These are phyloP conservation scores for Effrenium voratum DNA, from an alignment of 73 alveolate genomes.

Conservation along the genomic window DNA sequence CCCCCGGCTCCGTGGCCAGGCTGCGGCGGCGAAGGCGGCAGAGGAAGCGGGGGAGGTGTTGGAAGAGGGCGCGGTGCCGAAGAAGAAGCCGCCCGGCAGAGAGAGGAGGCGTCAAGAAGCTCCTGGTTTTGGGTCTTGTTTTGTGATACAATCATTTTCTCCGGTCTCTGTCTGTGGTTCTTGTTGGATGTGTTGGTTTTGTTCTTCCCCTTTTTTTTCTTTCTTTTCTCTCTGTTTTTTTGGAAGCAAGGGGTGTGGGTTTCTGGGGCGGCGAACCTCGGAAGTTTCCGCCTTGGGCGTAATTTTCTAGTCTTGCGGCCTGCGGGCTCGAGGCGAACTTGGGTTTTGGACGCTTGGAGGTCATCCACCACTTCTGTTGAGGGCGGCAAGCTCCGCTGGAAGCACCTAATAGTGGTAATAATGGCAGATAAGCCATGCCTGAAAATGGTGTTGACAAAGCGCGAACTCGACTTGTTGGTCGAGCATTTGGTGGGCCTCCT, in stretches of 20 bases:
- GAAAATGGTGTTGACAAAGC: no score
- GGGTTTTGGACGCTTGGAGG: no score
- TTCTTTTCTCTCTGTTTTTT: no score
- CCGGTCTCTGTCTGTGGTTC: not conserved
- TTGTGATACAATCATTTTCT: not conserved
- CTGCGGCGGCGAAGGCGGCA: constrained; percentile 55
- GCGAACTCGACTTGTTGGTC: no score
- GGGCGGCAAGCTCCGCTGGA: no score
- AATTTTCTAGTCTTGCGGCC: no score
- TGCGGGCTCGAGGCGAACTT: no score
- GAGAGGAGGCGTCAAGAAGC: not conserved
- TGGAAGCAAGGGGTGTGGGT: not conserved
- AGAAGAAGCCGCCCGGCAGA: not conserved
- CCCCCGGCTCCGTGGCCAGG: not conserved
- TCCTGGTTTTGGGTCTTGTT: not conserved
- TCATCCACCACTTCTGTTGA: no score
- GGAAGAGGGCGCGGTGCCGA: constrained; percentile 63
- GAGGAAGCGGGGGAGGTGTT: constrained; percentile 56
- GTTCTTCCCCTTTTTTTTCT: not conserved
- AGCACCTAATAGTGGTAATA: no score
- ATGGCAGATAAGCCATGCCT: no score
- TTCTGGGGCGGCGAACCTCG: not conserved
- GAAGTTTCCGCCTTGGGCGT: no score
- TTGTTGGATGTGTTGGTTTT: not conserved
- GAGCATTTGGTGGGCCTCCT: no score